These are phyloP conservation scores for Kluyveromyces dobzhanskii DNA, from an alignment of 805 yeast species.

Conservation along the genomic window DNA sequence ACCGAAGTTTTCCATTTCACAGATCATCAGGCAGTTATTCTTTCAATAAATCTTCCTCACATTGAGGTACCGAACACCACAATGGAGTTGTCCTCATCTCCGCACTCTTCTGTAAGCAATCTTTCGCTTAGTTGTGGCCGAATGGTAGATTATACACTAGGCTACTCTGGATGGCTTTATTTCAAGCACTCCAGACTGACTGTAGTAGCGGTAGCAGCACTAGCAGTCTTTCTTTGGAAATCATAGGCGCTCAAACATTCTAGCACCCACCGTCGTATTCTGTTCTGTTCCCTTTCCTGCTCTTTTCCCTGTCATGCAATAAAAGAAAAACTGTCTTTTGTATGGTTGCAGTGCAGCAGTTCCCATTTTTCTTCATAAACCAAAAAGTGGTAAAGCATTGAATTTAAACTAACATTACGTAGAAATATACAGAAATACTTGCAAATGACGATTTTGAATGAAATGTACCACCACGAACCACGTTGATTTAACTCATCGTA, in stretches of 20 bases:
- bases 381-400: too few species aligned
- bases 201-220: background rate
- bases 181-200: conserved; percentile 1
- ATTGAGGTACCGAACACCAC: background rate
- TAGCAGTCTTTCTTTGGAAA: background rate
- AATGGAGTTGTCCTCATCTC: background rate
- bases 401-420: too few species aligned
- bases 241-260: background rate
- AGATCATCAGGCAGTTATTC: conserved; percentile 75
- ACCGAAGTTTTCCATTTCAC: conserved; percentile 40
- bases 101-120: background rate
- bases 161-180: conserved; percentile 22
- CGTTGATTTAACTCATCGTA: too few species aligned
- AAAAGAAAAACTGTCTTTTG: too few species aligned
- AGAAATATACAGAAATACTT: too few species aligned
- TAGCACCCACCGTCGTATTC: too few species aligned
- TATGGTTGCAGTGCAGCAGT: too few species aligned
- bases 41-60: conserved; percentile 41
- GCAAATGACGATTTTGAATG: too few species aligned
- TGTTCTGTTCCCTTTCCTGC: too few species aligned
- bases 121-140: conserved; percentile 10
- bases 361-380: too few species aligned
- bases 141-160: conserved; percentile 15
- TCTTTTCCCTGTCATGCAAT: too few species aligned
- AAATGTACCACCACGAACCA: too few species aligned